These are phyloP conservation scores for Rhipidocladum racemiflorum DNA, from an alignment of 176 grass and related monocot species.

Conservation along the genomic window DNA sequence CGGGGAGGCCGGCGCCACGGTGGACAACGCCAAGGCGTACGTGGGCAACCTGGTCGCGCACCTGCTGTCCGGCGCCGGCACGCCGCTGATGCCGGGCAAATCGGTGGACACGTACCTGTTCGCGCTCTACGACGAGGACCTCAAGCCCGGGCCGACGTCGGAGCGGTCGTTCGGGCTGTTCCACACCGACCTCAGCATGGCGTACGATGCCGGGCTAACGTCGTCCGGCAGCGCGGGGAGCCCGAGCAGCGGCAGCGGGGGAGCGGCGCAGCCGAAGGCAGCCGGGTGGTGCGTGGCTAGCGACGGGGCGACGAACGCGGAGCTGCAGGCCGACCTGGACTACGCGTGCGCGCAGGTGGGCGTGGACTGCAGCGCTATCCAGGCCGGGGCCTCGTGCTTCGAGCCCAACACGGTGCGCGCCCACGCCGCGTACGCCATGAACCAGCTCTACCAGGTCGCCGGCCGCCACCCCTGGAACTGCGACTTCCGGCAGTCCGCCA, in stretches of 20 bases:
- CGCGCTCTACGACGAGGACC: slow-evolving; percentile 95
- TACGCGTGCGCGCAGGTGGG: slow-evolving; percentile 70
- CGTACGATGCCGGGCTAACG: slow-evolving; percentile 69
- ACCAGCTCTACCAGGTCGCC: slow-evolving; percentile 82
- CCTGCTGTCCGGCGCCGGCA: slow-evolving; percentile 70
- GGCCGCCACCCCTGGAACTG: slow-evolving; percentile 67
- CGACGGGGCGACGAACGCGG: slow-evolving; percentile 49
- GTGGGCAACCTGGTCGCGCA: slow-evolving; percentile 64
- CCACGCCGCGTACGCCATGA: slow-evolving; percentile 95
- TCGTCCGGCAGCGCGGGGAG: neutral
- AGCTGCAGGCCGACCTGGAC: slow-evolving; percentile 76
- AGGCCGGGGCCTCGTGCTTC: slow-evolving; percentile 75
- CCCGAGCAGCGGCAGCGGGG: neutral
- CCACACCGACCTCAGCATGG: slow-evolving; percentile 64
- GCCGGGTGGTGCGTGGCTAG: slow-evolving; percentile 86
- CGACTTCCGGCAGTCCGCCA: slow-evolving; percentile 74
- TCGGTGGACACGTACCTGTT: slow-evolving; percentile 91
- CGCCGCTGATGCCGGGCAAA: slow-evolving; percentile 73
- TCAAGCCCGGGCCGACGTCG: slow-evolving; percentile 73
- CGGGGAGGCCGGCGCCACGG: slow-evolving; percentile 56
- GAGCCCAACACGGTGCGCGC: slow-evolving; percentile 80
- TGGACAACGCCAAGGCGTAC: slow-evolving; percentile 74
- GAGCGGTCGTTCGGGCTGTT: slow-evolving; percentile 88
- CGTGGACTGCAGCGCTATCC: slow-evolving; percentile 82
- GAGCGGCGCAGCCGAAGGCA: neutral